Conservation (phyloP, 352 stramenopile genomes). For the Pythium aquatile region DNA sequence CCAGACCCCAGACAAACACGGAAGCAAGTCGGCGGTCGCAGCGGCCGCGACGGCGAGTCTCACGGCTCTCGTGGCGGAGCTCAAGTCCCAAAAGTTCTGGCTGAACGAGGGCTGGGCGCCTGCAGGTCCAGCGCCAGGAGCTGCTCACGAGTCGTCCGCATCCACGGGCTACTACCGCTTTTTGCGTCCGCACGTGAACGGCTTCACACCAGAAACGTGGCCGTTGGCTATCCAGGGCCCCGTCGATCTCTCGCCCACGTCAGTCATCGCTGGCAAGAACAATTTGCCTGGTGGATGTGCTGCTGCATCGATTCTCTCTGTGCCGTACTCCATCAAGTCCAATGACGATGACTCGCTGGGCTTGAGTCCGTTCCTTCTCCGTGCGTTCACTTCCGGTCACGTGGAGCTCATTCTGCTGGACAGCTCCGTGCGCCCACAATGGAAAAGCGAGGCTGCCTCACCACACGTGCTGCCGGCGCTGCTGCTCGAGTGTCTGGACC, state of each 20-base stretch:
- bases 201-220: conserved; percentile 74
- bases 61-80: conserved; percentile 43
- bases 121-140: conserved; percentile 8
- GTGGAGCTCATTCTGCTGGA: conserved; percentile 75
- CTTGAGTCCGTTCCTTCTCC: conserved; percentile 57
- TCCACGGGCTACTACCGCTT: conserved; percentile 37
- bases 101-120: conserved; percentile 62
- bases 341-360: conserved; percentile 33
- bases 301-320: conserved; percentile 50
- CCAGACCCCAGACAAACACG: conserved; percentile 9
- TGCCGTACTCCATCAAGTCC: conserved; percentile 41
- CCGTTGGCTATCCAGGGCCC: conserved; percentile 69
- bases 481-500: conserved; percentile 70
- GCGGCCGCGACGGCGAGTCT: conserved; percentile 23
- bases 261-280: conserved; percentile 55
- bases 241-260: conserved; percentile 56
- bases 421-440: conserved; percentile 54
- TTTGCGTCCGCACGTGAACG: conserved; percentile 60
- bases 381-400: conserved; percentile 71
- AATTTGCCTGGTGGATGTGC: conserved; percentile 37
- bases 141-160: conserved; percentile 2
- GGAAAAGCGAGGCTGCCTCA: conserved; percentile 36
- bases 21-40: background rate
- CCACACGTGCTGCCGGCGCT: conserved; percentile 41
- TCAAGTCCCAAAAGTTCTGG: conserved; percentile 88